Conservation (phyloP, 768 basidiomycete species). For the Pholiota molesta region DNA sequence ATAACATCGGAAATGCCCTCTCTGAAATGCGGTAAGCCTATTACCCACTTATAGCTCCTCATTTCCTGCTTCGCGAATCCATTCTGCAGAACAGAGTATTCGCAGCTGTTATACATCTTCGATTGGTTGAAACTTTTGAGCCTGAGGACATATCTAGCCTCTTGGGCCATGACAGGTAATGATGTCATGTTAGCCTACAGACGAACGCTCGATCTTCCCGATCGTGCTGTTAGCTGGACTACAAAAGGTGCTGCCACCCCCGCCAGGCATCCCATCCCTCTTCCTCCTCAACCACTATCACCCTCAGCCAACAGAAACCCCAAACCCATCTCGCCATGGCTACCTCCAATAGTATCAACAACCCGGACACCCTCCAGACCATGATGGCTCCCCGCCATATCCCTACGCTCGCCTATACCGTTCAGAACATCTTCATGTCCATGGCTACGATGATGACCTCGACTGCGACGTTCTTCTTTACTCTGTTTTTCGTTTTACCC, state of each 20-base stretch:
- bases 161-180: too few relatives aligned
- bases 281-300: background rate
- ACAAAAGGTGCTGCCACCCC: background rate
- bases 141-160: too few relatives aligned
- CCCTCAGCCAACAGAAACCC: too few relatives aligned
- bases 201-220: background rate
- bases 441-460: conserved; percentile 20
- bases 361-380: background rate
- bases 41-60: too few relatives aligned
- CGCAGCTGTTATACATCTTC: too few relatives aligned
- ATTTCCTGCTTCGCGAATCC: too few relatives aligned
- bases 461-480: conserved; percentile 23
- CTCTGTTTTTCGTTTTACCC: conserved; percentile 24
- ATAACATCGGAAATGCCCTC: too few relatives aligned
- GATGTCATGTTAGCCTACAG: too few relatives aligned
- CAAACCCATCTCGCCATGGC: background rate
- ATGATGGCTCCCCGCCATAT: conserved; percentile 19
- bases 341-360: background rate
- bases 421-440: conserved; percentile 32
- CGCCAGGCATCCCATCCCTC: background rate
- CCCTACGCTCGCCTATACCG: conserved; percentile 25
- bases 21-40: too few relatives aligned
- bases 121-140: too few relatives aligned
- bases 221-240: background rate
- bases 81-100: too few relatives aligned